Base-by-base conservation (phyloP, 208 protist species). In the Wallacemonas rigidus region DNA sequence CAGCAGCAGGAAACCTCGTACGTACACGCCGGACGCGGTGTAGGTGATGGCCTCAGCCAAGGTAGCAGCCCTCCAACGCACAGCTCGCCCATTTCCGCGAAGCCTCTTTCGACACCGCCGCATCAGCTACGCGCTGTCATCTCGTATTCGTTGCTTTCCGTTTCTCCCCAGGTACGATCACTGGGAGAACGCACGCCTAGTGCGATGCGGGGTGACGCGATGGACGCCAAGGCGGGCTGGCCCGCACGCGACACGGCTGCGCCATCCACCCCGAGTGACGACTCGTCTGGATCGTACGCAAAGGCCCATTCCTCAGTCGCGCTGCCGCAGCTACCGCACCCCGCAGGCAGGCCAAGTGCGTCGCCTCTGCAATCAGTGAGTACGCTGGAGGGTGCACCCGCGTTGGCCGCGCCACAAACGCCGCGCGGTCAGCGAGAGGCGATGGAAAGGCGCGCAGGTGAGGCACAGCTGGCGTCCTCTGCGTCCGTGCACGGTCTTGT, bases 331-430 rank as follows among this genome's bases (percentile, higher is more conserved):
- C 26, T 26, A 26, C 26, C 26, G 26, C 26, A 26, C 26, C 26
- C 26, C 26, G 26, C 26, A 26, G 53, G 53, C 5, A 8, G 53
- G 9, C 9, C 6, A 35, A 8, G 6, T 8, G 15, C 53, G 14
- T 57, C 53, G 15, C 53, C 53, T 14, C 11, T 8, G n/a, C 60
- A 3, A 3, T 9, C 60, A 38, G 7, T 65, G 40, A 65, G 60
- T n/a, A 50, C 60, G 43, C 60, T 65, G 7, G 60, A 65, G 7
- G 60, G 60, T 14, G 60, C 60, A n/a, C 60, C 60, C 2, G 43
- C 43, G 41, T 7, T 65, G 60, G 26, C 14, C 7, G 11, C 1
- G 45, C 8, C 45, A 50, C 45, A 0, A 50, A 50, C 8, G 12
- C 45, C 8, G 45, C 45, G 45, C 45, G 8, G 6, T 12, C 60